phyloP scores from a whole-genome alignment of 352 stramenopile genomes.

The Pilasporangium apinafurcum region DNA sequence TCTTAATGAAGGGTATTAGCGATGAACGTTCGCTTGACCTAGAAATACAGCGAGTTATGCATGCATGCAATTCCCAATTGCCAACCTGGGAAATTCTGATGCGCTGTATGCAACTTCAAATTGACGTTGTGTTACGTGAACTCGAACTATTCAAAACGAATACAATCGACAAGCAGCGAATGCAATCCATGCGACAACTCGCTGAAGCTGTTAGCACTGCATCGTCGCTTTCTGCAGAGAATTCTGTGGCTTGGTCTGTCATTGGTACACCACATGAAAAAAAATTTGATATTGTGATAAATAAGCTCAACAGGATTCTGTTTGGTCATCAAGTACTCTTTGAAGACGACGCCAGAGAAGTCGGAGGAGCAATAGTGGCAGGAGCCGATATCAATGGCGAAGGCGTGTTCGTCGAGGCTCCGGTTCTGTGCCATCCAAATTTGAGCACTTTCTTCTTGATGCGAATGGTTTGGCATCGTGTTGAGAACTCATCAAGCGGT shows the following conservation, averaged over 20 bases:
- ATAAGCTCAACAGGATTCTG: slow-evolving; percentile 45
- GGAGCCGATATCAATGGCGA: slow-evolving; percentile 12
- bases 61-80: slow-evolving; percentile 27
- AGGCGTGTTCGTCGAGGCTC: slow-evolving; percentile 14
- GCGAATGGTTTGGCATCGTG: slow-evolving; percentile 37
- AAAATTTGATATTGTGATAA: slow-evolving; percentile 40
- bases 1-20: slow-evolving; percentile 31
- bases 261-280: slow-evolving; percentile 28
- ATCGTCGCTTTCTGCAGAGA: slow-evolving; percentile 30
- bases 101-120: slow-evolving; percentile 51
- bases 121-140: slow-evolving; percentile 41
- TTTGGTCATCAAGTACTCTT: slow-evolving; percentile 73
- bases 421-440: slow-evolving; percentile 41
- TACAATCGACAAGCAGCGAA: slow-evolving; percentile 29
- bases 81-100: slow-evolving; percentile 51
- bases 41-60: slow-evolving; percentile 43
- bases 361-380: not conserved
- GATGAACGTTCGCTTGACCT: slow-evolving; percentile 43
- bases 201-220: slow-evolving; percentile 32
- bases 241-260: slow-evolving; percentile 32
- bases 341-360: slow-evolving; percentile 29
- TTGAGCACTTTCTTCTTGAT: slow-evolving; percentile 50
- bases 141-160: slow-evolving; percentile 23
- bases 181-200: slow-evolving; percentile 56
- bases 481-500: slow-evolving; percentile 14